phyloP scores from a whole-genome alignment of 768 basidiomycete genomes.

The Leccinum uliginosum region DNA sequence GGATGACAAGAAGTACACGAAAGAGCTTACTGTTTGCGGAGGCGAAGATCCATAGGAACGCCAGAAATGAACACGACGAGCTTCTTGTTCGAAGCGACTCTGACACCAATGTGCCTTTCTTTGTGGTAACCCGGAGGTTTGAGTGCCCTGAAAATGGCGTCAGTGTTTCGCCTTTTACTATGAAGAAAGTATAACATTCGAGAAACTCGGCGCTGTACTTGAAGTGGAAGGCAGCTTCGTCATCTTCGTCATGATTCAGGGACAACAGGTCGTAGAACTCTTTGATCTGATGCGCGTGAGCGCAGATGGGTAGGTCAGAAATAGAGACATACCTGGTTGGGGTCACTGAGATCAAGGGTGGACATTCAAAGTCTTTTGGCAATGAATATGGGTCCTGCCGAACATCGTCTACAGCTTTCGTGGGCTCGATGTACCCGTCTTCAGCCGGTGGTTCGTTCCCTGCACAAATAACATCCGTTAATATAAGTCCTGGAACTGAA shows the following conservation, averaged over 20 bases:
- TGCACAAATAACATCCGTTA: constrained; percentile 23
- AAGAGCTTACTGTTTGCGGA: constrained; percentile 68
- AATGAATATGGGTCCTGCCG: constrained; percentile 84
- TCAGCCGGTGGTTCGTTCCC: constrained; percentile 60
- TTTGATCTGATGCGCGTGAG: constrained; percentile 52
- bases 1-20: not conserved
- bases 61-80: constrained; percentile 96
- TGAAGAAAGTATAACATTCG: constrained; percentile 55
- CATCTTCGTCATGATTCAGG: constrained; percentile 94
- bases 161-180: not conserved
- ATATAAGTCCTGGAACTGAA: not conserved
- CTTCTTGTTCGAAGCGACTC: constrained; percentile 86
- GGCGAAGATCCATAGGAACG: constrained; percentile 80
- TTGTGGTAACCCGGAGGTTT: constrained; percentile 89
- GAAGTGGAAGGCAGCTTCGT: constrained; percentile 94
- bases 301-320: not conserved
- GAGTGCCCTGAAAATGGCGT: constrained; percentile 65
- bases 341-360: constrained; percentile 71
- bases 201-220: constrained; percentile 94
- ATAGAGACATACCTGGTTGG: constrained; percentile 52
- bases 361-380: constrained; percentile 91
- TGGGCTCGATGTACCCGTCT: constrained; percentile 88
- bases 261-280: constrained; percentile 92
- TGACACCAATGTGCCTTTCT: constrained; percentile 96
- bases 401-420: constrained; percentile 71